phyloP scores from a whole-genome alignment of 1,284 basidiomycete genomes.

The Somion occarium region DNA sequence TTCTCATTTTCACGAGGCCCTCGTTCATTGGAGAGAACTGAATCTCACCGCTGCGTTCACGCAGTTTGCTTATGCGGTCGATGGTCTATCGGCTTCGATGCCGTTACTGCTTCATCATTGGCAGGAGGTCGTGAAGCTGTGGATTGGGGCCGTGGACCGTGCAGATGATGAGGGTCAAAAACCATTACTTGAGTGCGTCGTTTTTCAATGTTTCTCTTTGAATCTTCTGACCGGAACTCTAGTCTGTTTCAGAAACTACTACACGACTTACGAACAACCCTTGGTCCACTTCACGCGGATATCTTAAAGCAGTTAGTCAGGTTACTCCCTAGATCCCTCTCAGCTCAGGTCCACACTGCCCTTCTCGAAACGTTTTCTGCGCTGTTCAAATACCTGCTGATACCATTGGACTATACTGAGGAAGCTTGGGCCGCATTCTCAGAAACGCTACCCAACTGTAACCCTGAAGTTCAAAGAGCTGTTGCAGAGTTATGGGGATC shows the following conservation, averaged over 20 bases:
- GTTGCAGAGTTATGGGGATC: slow-evolving; percentile 78
- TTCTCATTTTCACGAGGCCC: slow-evolving; percentile 66
- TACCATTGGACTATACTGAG: slow-evolving; percentile 47
- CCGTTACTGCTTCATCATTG: slow-evolving; percentile 81
- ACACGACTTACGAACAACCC: slow-evolving; percentile 69
- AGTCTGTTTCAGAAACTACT: slow-evolving; percentile 73
- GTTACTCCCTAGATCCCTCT: slow-evolving; percentile 55
- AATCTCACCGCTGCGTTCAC: slow-evolving; percentile 78
- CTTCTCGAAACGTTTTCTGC: slow-evolving; percentile 62
- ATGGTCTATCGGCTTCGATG: slow-evolving; percentile 69
- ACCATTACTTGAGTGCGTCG: slow-evolving; percentile 66
- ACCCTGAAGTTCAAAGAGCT: slow-evolving; percentile 63
- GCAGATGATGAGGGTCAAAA: slow-evolving; percentile 67
- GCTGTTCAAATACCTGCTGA: slow-evolving; percentile 66
- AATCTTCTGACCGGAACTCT: slow-evolving; percentile 9
- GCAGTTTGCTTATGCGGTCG: slow-evolving; percentile 57
- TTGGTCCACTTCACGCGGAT: slow-evolving; percentile 53
- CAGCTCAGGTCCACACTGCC: slow-evolving; percentile 53
- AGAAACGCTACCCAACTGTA: slow-evolving; percentile 48
- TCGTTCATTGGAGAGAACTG: slow-evolving; percentile 73
- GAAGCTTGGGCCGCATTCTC: slow-evolving; percentile 54
- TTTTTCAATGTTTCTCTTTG: neutral
- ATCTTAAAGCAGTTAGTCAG: slow-evolving; percentile 49
- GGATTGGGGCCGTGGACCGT: slow-evolving; percentile 49
- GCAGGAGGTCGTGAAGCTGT: slow-evolving; percentile 57